Base-by-base conservation (phyloP, 2,329 filamentous ascomycete genomes). In the Nannizziopsis barbatae region DNA sequence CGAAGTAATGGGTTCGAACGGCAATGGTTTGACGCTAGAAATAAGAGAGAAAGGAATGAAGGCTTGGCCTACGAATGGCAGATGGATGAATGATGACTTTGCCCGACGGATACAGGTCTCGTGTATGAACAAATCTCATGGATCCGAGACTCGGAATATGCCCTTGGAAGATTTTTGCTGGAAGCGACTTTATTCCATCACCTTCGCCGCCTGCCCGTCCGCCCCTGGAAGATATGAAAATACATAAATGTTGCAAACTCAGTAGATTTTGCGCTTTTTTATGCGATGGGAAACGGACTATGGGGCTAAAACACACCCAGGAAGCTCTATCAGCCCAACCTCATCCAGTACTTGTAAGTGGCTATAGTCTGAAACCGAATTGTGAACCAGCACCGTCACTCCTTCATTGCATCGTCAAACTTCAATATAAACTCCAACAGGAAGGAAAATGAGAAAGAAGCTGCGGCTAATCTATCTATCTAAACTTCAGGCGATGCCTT, bases 21-120 rank as follows among this genome's bases (percentile, higher is more conserved):
- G 53, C 83, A 95, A 62, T 84, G 89, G 70, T 96, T 96, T 69
- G 87, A 84, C 63, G 86, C 88, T 1, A 72, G 89, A 56, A 95
- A 95, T 64, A 73, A 80, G 56, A 78, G 78, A 56, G 80, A 81
- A 59, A 80, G 88, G 62, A 80, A 84, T 57, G 84, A 85, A 65
- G 83, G 83, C 30, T 66, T 96, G 60, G 81, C 90, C 58, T 96
- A 95, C 66, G 80, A 84, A 30, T 98, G 90, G 92, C 86, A 95
- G 72, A 92, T 93, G 83, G 92, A 95, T 69, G 86, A 88, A 66
- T 92, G 75, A 46, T 38, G 8, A 9, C 32, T 32, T 12, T 15
- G 17, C 3, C 15, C 12, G 8, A 20, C 3, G 9, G 20, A n/a
- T 20, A 20, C 11, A 20, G 7, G 9, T 41, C 9, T 27, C 4